These are phyloP conservation scores for Termitomyces sp. DNA, from an alignment of 768 basidiomycete genomes.

Conservation along the genomic window DNA sequence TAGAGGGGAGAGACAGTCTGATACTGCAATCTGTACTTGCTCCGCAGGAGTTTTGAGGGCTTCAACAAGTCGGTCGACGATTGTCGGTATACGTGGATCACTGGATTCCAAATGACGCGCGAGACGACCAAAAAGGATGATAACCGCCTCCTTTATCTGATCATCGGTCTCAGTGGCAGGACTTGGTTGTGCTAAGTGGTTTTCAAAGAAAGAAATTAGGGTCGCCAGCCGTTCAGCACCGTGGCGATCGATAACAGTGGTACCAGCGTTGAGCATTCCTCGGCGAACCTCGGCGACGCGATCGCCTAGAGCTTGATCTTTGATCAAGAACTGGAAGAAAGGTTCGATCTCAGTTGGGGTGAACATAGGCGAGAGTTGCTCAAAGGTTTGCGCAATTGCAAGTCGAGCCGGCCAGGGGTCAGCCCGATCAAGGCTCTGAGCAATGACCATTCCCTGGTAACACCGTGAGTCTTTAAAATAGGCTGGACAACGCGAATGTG, in stretches of 20 bases:
- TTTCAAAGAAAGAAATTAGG: slow-evolving; percentile 80
- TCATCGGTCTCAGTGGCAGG: slow-evolving; percentile 71
- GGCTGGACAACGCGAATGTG: neutral
- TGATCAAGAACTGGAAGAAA: slow-evolving; percentile 84
- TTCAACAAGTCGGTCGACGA: slow-evolving; percentile 82
- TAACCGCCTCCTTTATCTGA: slow-evolving; percentile 89
- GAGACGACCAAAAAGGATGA: slow-evolving; percentile 90
- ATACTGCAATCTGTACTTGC: slow-evolving; percentile 93
- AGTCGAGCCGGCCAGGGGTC: slow-evolving; percentile 88
- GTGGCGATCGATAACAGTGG: slow-evolving; percentile 74
- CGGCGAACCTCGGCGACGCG: slow-evolving; percentile 73
- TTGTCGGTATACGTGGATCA: slow-evolving; percentile 71
- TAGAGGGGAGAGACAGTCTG: slow-evolving; percentile 89
- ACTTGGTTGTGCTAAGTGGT: slow-evolving; percentile 51
- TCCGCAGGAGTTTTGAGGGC: slow-evolving; percentile 93
- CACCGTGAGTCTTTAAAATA: neutral
- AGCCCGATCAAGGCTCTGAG: slow-evolving; percentile 73
- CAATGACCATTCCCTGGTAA: slow-evolving; percentile 85
- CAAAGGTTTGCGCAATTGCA: slow-evolving; percentile 66
- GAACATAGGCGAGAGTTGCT: slow-evolving; percentile 61
- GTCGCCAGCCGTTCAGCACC: slow-evolving; percentile 66
- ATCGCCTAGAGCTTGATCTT: slow-evolving; percentile 87
- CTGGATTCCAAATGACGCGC: slow-evolving; percentile 79
- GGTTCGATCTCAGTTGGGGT: slow-evolving; percentile 52
- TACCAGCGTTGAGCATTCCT: slow-evolving; percentile 85